These are phyloP conservation scores for Niveomyces coronatus DNA, from an alignment of 2,329 filamentous ascomycete species.

Conservation along the genomic window DNA sequence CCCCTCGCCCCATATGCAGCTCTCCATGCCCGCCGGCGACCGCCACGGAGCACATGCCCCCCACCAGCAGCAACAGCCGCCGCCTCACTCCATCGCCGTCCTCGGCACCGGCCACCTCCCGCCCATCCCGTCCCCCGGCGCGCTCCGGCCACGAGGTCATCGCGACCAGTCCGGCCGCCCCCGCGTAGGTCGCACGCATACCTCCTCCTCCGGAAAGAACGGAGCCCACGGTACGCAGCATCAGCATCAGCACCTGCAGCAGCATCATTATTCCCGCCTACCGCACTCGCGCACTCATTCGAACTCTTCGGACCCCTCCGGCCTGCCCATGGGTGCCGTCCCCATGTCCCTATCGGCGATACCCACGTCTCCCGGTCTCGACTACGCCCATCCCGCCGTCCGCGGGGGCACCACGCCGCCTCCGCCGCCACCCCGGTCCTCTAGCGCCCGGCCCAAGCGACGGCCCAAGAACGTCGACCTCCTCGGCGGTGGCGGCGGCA, in stretches of 20 bases:
- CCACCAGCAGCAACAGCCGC: too few species aligned
- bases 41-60: conserved; percentile 24
- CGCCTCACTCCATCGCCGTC: conserved; percentile 74
- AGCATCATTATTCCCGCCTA: conserved; percentile 27
- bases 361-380: conserved; percentile 43
- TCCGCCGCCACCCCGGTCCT: conserved; percentile 35
- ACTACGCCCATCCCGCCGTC: conserved; percentile 29
- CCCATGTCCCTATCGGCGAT: conserved; percentile 37
- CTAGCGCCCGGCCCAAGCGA: conserved; percentile 38
- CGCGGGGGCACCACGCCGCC: conserved; percentile 46
- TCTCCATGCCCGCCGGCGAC: conserved; percentile 27
- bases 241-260: too few species aligned
- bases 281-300: conserved; percentile 49
- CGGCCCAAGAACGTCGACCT: conserved; percentile 40
- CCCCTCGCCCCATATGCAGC: conserved; percentile 30
- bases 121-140: conserved; percentile 73
- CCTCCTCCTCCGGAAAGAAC: conserved; percentile 64
- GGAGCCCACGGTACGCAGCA: conserved; percentile 23
- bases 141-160: conserved; percentile 42
- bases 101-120: conserved; percentile 72
- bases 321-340: conserved; percentile 37
- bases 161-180: conserved; percentile 49
- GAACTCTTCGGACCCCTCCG: conserved; percentile 43
- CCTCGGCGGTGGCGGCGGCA: conserved; percentile 29
- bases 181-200: conserved; percentile 59